Evolutionary conservation across 164 flowering plant species (phyloP), one percentile per base, ranked within the genome.

Genomic region (Dillenia turbinata): DNA sequence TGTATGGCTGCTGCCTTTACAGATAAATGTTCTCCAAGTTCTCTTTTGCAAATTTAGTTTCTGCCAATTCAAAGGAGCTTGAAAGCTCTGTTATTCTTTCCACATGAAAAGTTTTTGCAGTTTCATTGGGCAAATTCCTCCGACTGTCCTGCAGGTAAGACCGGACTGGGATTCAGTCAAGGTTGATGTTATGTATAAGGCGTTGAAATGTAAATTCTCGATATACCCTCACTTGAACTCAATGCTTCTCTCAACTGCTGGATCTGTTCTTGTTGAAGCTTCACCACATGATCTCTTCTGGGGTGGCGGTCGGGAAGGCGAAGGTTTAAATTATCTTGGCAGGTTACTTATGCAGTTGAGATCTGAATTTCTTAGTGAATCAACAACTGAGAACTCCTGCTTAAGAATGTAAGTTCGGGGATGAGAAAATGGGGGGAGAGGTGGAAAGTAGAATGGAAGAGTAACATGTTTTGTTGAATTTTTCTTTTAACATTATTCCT

Each of bases 251-350:
- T 86, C 95, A 14, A 91, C 97, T 58, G 83, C 73, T 46, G 99
- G 99, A 9, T 89, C 87, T 10, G 86, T 88, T 67, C 89, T 94
- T 3, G 99, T 94, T 57, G 97, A 91, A 80, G 96, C 96, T 61
- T 94, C 97, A 14, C 99, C 99, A 0, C 94, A 88, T 60, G 99
- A 94, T 73, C 92, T 86, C n/a, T 94, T 89, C 59, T 89, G 96
- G 97, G 99, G 96, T 9, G 99, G 97, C 12, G 95, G 97, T 44
- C 80, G 96, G 10, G 97, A 91, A 44, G 99, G 97, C 10, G 97
- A 89, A 74, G 96, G 99, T 61, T 69, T 91, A 33, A 94, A 94
- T 70, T 85, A 94, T 76, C 78, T 87, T 2, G 97, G 99, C 54
- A 70, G 96, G 77, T 75, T 94, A 60, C 75, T 91, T 65, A 94